Base-by-base conservation (phyloP, 2,329 filamentous ascomycete species). In the Zelopaecilomyces penicillatus region DNA sequence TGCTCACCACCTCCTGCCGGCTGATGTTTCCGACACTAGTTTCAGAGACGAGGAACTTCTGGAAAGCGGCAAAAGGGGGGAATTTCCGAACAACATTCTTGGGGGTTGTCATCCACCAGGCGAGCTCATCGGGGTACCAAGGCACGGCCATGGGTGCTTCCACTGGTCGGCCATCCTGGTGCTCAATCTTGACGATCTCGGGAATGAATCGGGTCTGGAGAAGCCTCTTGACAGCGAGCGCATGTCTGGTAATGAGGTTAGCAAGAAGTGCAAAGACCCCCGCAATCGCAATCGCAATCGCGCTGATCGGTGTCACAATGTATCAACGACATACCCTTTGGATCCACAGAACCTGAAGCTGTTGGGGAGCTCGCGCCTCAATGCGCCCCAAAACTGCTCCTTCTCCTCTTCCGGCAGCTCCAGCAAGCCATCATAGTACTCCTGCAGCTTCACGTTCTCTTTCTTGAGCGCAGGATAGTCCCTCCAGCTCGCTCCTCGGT, bases 341-440 rank as follows among this genome's bases (percentile, higher is more conserved):
- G 89, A 96, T 33, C 93, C 93, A 48, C 89, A 94, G 69, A 98
- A 98, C 50, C 93, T 82, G 72, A 97, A 98, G 66, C 90, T 96
- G 70, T 96, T 97, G 45, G 93, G 93, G 41, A 98, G 72, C 61
- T 97, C 90, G 52, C 83, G 80, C 58, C 82, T 80, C 62, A 97
- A 71, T 1, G 85, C 80, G 33, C 78, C 76, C 93, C 93, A 98
- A 67, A 96, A 97, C 7, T 78, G 74, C 45, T 80, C 73, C 57
- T 78, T 81, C 68, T 97, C 91, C 38, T 83, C 80, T 41, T 89
- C 85, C 1, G 85, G 75, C 6, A 97, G 70, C 47, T 89, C 78
- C 5, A 86, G 75, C 30, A 90, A 74, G 50, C 76, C 72, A 61
- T 94, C 83, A 73, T 98, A 98, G 70, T 85, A 97, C 52, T 74